Base-by-base conservation (phyloP, 2,329 filamentous ascomycete genomes). In the Aspergillus neotritici region DNA sequence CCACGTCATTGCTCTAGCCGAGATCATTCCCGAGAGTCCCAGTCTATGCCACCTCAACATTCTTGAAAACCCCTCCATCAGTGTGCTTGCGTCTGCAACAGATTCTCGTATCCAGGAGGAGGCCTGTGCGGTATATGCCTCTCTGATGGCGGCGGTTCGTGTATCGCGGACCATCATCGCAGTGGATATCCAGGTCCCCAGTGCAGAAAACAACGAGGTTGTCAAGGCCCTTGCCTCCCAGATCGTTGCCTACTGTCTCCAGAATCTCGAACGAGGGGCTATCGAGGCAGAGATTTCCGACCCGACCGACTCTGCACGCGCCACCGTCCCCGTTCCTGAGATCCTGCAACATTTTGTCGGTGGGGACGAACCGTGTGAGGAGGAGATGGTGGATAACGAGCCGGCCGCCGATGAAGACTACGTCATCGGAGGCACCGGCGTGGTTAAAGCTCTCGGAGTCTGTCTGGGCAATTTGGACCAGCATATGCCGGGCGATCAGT, bases 141-240 rank as follows among this genome's bases (percentile, higher is more conserved):
- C 90, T 2, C 75, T 97, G 14, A 84, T 95, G 70, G 86, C 89
- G 4, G 91, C 91, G 0, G 84, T 88, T 1, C 82, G 90, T 41
- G 79, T 96, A 0, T 95, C 89, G 1, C 79, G 80, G 39, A 86
- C 84, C 11, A 77, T 98, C 28, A 82, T 97, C 25, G 91, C 88
- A 46, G 79, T 98, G 47, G 93, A 97, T 61, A 87, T 97, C 46
- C 90, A 97, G 55, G 83, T 94, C 2, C 93, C 91, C 1, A 82
- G 77, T 28, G 75, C 82, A 15, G 82, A 87, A 43, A 86, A 85
- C n/a, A 87, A 86, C 42, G 93, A 96, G 62, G 80, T 96, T 16
- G 86, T 96, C 56, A 94, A 89, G 65, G 90, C 89, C 3, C 76
- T 96, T 54, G 90, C 89, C 1, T 94, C 91, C 59, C 90, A 95